phyloP scores from a whole-genome alignment of 176 grass and related monocot genomes.

The Oryza officinalis region DNA sequence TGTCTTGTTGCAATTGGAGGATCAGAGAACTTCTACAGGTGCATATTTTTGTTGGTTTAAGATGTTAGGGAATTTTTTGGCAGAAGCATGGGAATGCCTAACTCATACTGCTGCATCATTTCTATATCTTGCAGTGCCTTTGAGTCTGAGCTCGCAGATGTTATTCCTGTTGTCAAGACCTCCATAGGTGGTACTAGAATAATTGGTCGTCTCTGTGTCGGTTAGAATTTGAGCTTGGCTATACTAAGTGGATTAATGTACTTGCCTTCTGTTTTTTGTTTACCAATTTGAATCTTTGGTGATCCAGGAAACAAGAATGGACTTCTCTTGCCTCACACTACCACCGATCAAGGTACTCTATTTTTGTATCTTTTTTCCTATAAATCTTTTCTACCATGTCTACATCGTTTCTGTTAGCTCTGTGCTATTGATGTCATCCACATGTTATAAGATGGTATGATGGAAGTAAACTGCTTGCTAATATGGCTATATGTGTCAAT shows the following conservation, averaged over 20 bases:
- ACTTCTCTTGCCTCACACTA: slow-evolving; percentile 94
- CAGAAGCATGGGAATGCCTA: background rate
- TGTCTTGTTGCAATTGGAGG: slow-evolving; percentile 96
- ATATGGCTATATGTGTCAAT: background rate
- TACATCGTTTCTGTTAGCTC: background rate
- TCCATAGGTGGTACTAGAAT: slow-evolving; percentile 90
- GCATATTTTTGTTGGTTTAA: background rate
- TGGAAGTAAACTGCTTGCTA: background rate
- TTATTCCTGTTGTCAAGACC: slow-evolving; percentile 94
- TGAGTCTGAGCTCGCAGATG: slow-evolving; percentile 84
- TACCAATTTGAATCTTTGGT: slow-evolving; percentile 3
- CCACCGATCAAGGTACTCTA: slow-evolving; percentile 86
- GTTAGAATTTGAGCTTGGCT: slow-evolving; percentile 37
- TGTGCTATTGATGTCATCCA: background rate
- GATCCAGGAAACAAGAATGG: slow-evolving; percentile 94
- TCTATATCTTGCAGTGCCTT: slow-evolving; percentile 57
- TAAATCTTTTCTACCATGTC: background rate
- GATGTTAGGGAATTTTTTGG: background rate
- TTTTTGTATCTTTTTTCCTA: slow-evolving; percentile 1
- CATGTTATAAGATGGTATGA: background rate
- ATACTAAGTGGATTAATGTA: background rate
- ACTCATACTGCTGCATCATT: slow-evolving; percentile 6
- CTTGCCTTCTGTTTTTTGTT: background rate
- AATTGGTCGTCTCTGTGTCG: slow-evolving; percentile 83
- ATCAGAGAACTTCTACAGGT: slow-evolving; percentile 98